Percentiles rank a stretch among this genome's conserved stretches.
Evolutionary conservation across 805 yeast species (phyloP).

Genomic region (Candida nitratophila): DNA sequence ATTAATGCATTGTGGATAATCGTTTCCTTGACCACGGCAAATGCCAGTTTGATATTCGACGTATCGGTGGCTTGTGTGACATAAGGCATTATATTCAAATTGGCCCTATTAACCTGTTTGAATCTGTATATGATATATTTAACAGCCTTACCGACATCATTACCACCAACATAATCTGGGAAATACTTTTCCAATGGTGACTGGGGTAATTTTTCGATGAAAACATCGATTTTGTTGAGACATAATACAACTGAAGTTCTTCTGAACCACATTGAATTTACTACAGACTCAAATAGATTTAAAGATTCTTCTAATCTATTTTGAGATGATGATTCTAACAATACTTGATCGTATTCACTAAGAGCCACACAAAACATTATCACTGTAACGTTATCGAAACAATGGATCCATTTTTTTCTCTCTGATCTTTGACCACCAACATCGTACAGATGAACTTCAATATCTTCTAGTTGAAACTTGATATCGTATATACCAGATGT

Average conservation of each 20-base stretch:
- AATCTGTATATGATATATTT: conserved; percentile 89
- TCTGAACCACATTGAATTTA: conserved; percentile 88
- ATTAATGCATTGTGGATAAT: conserved; percentile 47
- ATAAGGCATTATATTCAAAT: conserved; percentile 79
- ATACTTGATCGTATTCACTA: conserved; percentile 83
- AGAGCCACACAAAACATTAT: conserved; percentile 88
- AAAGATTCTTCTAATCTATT: conserved; percentile 78
- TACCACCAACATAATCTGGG: conserved; percentile 91
- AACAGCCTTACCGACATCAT: conserved; percentile 82
- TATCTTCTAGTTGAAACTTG: conserved; percentile 64
- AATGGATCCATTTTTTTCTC: conserved; percentile 95
- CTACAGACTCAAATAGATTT: conserved; percentile 81
- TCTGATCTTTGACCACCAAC: conserved; percentile 97
- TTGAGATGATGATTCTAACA: conserved; percentile 69
- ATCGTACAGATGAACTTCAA: conserved; percentile 62
- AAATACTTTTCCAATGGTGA: conserved; percentile 79
- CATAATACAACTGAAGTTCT: conserved; percentile 81
- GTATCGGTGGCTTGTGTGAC: conserved; percentile 95
- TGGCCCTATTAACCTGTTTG: conserved; percentile 75
- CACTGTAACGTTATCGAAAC: conserved; percentile 87
- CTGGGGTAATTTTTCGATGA: conserved; percentile 74
- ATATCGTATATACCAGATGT: conserved; percentile 90
- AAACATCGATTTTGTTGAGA: conserved; percentile 84
- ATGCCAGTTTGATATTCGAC: conserved; percentile 74
- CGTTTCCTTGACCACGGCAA: conserved; percentile 54